Evolutionary conservation across 768 basidiomycete species (phyloP).

Genomic region (Amyloporia xantha): DNA sequence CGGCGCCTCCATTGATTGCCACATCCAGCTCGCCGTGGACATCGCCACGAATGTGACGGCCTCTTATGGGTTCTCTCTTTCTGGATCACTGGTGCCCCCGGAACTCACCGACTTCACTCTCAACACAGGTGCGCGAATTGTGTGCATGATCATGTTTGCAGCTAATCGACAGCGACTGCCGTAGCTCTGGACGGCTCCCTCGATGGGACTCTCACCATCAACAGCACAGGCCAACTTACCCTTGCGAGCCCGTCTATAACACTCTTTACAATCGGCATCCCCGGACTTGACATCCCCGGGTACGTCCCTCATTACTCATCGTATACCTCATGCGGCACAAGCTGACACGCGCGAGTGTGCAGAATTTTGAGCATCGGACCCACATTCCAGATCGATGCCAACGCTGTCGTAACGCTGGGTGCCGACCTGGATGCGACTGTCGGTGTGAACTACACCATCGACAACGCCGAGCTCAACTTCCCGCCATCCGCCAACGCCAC

Average conservation of each 20-base stretch:
- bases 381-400: conserved; percentile 35
- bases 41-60: conserved; percentile 14
- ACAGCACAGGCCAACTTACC: conserved; percentile 27
- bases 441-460: conserved; percentile 37
- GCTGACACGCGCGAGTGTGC: not conserved
- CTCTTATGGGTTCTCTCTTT: not conserved
- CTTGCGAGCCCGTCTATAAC: conserved; percentile 37
- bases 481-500: conserved; percentile 28
- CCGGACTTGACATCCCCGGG: conserved; percentile 46
- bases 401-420: conserved; percentile 24
- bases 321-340: not conserved
- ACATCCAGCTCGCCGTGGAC: conserved; percentile 31
- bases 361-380: conserved; percentile 45
- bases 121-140: not conserved
- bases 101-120: conserved; percentile 9
- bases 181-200: conserved; percentile 33
- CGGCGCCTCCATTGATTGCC: conserved; percentile 16
- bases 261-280: conserved; percentile 37
- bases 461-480: conserved; percentile 37
- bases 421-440: conserved; percentile 34
- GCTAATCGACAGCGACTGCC: not conserved
- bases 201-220: conserved; percentile 31
- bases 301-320: conserved; percentile 16
- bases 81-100: conserved; percentile 38
- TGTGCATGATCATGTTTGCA: not conserved